Evolutionary conservation across 2,329 filamentous ascomycete species (phyloP), one percentile per base, ranked within the genome.

Genomic region (Paecilomyces formosus): DNA sequence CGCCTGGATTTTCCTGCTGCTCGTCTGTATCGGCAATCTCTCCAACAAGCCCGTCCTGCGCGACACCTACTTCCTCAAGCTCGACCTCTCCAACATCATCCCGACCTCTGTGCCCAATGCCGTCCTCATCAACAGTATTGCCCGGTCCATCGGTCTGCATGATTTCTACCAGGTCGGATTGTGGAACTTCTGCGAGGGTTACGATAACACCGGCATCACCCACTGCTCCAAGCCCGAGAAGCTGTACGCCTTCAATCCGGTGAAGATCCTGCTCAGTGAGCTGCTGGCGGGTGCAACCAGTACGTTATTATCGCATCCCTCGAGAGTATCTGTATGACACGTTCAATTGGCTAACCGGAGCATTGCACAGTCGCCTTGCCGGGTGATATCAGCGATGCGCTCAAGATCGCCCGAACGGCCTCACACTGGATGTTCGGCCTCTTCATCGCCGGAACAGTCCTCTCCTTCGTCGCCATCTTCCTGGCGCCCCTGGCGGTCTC

Each of bases 121-220:
- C 9, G 76, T 82, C 24, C 81, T 96, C 53, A 88, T 96, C 74
- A 96, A 96, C 78, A 91, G 87, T 53, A 92, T 96, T 64, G 91
- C 92, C 3, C 87, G 90, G 55, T 90, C 88, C 22, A 80, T 97
- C 57, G 93, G 92, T 30, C 81, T 97, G 54, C 91, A 96, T 72
- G 93, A 97, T 74, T 97, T 96, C 76, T 97, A 97, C 74, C 89
- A 92, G 67, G 89, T 96, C 28, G 92, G 92, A 5, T 77, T 97
- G 49, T 97, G 93, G 93, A 88, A 87, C 60, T 96, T 88, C 73
- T 97, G 93, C 74, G 90, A 96, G 72, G 92, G 92, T 21, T 95
- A 92, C 73, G 79, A 84, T 58, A 81, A 83, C 65, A 80, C 87
- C 74, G 74, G 74, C 9, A 85, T 94, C 62, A 93, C 90, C 0